Evolutionary conservation across 2,329 filamentous ascomycete genomes (phyloP).

Genomic region (Diaporthe humulicola): DNA sequence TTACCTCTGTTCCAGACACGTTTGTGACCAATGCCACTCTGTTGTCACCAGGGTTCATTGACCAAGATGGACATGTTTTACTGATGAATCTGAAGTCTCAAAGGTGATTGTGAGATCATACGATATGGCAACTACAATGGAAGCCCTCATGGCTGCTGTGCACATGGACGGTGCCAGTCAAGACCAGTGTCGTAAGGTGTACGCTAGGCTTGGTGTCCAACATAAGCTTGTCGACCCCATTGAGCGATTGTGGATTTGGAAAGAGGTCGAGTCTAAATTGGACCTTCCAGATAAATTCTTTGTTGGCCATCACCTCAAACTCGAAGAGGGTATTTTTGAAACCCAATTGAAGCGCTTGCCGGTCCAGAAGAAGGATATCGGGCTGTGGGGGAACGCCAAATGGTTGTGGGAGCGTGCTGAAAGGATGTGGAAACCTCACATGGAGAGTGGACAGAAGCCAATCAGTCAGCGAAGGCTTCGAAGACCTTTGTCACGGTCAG

Average conservation of each 20-base stretch:
- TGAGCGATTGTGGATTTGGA: conserved; percentile 8
- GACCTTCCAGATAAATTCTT: conserved; percentile 22
- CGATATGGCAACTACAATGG: conserved; percentile 28
- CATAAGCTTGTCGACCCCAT: not conserved
- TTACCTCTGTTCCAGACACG: too few relatives aligned
- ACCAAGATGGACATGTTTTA: not conserved
- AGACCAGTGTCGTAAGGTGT: not conserved
- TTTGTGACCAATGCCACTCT: not conserved
- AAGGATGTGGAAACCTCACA: not conserved
- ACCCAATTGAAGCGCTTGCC: not conserved
- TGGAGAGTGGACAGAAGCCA: not conserved
- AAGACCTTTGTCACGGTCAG: not conserved
- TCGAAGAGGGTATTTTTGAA: conserved; percentile 1
- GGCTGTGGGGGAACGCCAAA: not conserved
- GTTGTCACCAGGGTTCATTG: not conserved
- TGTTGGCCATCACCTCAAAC: conserved; percentile 28
- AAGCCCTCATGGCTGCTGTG: conserved; percentile 35
- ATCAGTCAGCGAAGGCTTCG: not conserved
- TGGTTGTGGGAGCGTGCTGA: not conserved
- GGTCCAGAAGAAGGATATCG: not conserved
- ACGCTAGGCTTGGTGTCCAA: conserved; percentile 14
- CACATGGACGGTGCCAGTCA: conserved; percentile 19
- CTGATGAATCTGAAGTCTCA: conserved; percentile 17
- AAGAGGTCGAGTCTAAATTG: not conserved
- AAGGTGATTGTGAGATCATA: not conserved